These are phyloP conservation scores for Curvularia sp. DNA, from an alignment of 2,329 filamentous ascomycete species.

Conservation along the genomic window DNA sequence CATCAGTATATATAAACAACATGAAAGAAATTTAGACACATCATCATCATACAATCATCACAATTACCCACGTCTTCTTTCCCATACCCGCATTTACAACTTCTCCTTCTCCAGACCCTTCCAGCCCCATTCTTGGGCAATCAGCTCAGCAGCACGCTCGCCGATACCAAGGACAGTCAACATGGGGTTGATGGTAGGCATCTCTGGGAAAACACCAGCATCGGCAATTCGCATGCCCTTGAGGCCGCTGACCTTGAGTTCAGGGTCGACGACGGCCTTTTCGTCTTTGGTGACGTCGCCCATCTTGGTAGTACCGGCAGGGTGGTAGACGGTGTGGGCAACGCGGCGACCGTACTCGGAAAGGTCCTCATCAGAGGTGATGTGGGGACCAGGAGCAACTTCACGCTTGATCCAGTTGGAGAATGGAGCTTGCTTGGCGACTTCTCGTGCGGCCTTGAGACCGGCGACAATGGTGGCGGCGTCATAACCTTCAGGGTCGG, in stretches of 20 bases:
- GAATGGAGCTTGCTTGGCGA: constrained; percentile 78
- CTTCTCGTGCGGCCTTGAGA: constrained; percentile 76
- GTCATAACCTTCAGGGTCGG: constrained; percentile 83
- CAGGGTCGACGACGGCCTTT: constrained; percentile 79
- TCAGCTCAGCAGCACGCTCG: constrained; percentile 83
- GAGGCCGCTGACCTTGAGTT: constrained; percentile 75
- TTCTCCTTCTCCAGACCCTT: constrained; percentile 62
- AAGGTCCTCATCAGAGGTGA: constrained; percentile 80
- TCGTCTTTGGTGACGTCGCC: constrained; percentile 72
- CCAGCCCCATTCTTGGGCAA: constrained; percentile 76
- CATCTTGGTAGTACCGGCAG: constrained; percentile 90
- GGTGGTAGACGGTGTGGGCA: constrained; percentile 90
- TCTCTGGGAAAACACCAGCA: constrained; percentile 86
- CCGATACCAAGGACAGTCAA: constrained; percentile 84
- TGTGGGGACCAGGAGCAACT: constrained; percentile 75
- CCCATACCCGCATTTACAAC: constrained; percentile 51
- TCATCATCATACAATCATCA: constrained; percentile 1
- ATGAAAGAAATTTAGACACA: constrained; percentile 3
- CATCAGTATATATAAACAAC: constrained; percentile 1
- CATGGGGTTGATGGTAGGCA: constrained; percentile 89
- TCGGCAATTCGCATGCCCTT: constrained; percentile 80
- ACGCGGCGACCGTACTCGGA: constrained; percentile 80
- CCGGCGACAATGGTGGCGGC: constrained; percentile 80
- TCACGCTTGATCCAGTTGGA: constrained; percentile 83
- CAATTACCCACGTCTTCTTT: neutral